A percentile compares a stretch with the other conserved stretches of the same genome.
These are phyloP conservation scores for Colletotrichum australisinense DNA, from an alignment of 2,329 filamentous ascomycete species.

Conservation along the genomic window DNA sequence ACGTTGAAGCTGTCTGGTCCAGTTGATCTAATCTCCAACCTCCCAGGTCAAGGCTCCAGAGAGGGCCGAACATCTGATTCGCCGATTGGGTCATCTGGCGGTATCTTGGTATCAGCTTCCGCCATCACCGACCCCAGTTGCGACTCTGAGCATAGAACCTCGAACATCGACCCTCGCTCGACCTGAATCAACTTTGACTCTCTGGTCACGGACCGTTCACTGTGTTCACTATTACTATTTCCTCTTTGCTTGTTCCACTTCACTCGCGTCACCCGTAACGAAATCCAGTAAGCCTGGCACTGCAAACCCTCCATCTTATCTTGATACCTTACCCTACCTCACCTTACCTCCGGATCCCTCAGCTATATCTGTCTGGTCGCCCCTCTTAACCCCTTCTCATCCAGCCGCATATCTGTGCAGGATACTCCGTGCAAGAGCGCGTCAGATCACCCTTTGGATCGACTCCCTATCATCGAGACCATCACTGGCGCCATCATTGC, in stretches of 20 bases:
- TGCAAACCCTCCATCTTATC: neutral
- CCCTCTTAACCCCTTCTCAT: neutral
- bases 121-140: slow-evolving; percentile 27
- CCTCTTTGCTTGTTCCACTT: neutral
- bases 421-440: neutral
- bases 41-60: slow-evolving; percentile 19
- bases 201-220: neutral
- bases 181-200: slow-evolving; percentile 8
- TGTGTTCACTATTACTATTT: neutral
- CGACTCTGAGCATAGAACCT: slow-evolving; percentile 1
- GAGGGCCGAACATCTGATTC: slow-evolving; percentile 11
- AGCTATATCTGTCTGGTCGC: neutral
- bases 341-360: neutral
- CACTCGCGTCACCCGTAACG: neutral
- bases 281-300: neutral
- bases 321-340: neutral
- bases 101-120: slow-evolving; percentile 32
- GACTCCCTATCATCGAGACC: neutral
- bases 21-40: slow-evolving; percentile 35
- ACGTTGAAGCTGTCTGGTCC: neutral
- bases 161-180: neutral
- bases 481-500: slow-evolving; percentile 18
- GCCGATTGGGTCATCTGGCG: slow-evolving; percentile 24
- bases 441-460: neutral
- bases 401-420: slow-evolving; percentile 9